Percentiles rank a stretch among this genome's conserved stretches.
phyloP scores from a whole-genome alignment of 495 filamentous ascomycete species.

The Astrocystis sublimbata region DNA sequence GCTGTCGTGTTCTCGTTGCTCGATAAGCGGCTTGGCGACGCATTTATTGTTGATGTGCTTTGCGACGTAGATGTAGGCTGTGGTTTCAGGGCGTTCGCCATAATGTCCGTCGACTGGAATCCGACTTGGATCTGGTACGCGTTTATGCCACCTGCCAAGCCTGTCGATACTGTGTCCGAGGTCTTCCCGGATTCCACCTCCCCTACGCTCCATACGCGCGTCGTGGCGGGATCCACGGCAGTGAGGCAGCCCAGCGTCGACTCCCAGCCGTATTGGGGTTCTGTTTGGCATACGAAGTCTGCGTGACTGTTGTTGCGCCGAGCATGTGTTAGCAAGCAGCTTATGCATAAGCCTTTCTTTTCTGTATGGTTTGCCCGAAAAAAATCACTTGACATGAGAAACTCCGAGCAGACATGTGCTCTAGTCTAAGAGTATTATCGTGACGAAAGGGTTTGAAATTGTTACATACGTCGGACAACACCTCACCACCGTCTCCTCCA shows the following conservation, averaged over 20 bases:
- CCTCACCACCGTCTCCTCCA: conserved; percentile 1
- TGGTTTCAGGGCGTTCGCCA: conserved; percentile 10
- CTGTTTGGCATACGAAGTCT: background rate
- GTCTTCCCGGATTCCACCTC: conserved; percentile 1
- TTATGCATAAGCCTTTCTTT: too few species aligned
- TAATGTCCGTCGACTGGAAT: conserved; percentile 8
- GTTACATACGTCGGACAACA: conserved; percentile 16
- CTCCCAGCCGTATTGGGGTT: background rate
- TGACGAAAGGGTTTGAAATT: background rate
- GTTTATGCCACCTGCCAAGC: background rate
- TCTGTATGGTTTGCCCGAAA: too few species aligned
- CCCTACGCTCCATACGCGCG: conserved; percentile 14
- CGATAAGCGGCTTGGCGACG: background rate
- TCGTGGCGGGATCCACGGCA: background rate
- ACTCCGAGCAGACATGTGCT: background rate
- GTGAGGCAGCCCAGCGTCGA: conserved; percentile 1
- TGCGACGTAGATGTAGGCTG: too few species aligned
- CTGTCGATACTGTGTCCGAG: background rate
- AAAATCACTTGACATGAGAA: background rate
- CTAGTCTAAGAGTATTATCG: too few species aligned
- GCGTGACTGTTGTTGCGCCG: background rate
- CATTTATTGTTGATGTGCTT: background rate
- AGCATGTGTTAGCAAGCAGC: background rate
- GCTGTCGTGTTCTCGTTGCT: background rate
- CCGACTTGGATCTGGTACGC: conserved; percentile 13